Evolutionary conservation across 805 yeast genomes (phyloP).

Genomic region (Cyberlindnera mrakii): DNA sequence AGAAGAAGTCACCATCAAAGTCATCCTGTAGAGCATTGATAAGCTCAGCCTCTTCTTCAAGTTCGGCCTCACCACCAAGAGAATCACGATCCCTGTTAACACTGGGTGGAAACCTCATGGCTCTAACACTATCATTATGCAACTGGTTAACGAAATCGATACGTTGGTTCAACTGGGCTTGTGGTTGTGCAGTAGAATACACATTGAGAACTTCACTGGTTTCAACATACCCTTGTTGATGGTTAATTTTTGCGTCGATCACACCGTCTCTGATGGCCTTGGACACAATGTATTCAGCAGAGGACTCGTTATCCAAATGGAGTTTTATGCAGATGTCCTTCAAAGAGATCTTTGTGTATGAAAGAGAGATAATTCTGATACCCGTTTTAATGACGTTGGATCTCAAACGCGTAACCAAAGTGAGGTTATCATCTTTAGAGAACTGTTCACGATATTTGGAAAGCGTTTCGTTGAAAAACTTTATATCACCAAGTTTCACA

Average conservation of each 20-base stretch:
- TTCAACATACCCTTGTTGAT: slow-evolving; percentile 86
- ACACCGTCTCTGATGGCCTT: slow-evolving; percentile 97
- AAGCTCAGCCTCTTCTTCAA: slow-evolving; percentile 22
- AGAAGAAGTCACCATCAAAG: slow-evolving; percentile 22
- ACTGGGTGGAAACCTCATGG: slow-evolving; percentile 80
- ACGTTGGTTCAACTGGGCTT: slow-evolving; percentile 83
- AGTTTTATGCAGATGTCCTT: slow-evolving; percentile 91
- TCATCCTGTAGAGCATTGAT: slow-evolving; percentile 23
- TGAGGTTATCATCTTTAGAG: slow-evolving; percentile 72
- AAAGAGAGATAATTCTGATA: slow-evolving; percentile 83
- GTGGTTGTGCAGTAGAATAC: slow-evolving; percentile 85
- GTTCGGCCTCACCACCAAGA: slow-evolving; percentile 13
- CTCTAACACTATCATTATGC: slow-evolving; percentile 88
- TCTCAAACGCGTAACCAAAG: slow-evolving; percentile 81
- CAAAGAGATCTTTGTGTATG: slow-evolving; percentile 85
- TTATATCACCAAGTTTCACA: slow-evolving; percentile 86
- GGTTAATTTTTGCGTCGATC: slow-evolving; percentile 89
- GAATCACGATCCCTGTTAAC: slow-evolving; percentile 17
- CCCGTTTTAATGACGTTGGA: slow-evolving; percentile 98
- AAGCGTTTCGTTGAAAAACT: slow-evolving; percentile 68
- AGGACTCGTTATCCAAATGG: slow-evolving; percentile 88
- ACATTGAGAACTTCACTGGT: slow-evolving; percentile 81
- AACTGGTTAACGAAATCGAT: slow-evolving; percentile 85
- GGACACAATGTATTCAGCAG: slow-evolving; percentile 94
- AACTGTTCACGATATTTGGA: slow-evolving; percentile 54